These are phyloP conservation scores for Gonapodya prolifera DNA, from an alignment of 192 early-diverging fungal species.

Conservation along the genomic window DNA sequence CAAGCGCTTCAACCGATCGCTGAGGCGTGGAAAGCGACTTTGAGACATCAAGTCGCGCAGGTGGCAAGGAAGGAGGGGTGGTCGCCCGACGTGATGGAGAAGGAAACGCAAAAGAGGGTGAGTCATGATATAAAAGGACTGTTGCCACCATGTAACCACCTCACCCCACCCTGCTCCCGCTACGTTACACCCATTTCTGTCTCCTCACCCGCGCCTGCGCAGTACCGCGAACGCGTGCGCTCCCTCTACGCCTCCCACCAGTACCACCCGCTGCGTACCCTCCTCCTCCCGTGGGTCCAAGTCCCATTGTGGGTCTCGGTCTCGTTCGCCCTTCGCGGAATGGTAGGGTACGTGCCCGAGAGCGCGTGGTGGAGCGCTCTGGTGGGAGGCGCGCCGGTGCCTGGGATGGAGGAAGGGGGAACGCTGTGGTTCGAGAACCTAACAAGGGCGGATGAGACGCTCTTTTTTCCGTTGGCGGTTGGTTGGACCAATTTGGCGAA, in stretches of 20 bases:
- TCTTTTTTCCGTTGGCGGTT: neutral
- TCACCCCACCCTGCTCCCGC: neutral
- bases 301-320: neutral
- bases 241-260: neutral
- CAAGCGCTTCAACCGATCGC: neutral
- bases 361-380: neutral
- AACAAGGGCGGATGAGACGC: neutral
- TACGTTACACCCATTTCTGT: neutral
- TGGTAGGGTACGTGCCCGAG: neutral
- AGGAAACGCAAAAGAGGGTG: neutral
- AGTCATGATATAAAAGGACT: neutral
- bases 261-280: neutral
- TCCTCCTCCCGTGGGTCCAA: neutral
- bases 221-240: neutral
- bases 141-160: neutral
- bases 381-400: neutral
- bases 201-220: neutral
- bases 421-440: neutral
- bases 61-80: neutral
- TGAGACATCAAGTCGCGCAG: neutral
- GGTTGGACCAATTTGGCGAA: neutral
- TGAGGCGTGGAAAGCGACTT: neutral
- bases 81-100: neutral
- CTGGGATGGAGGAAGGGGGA: neutral
- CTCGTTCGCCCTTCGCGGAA: neutral